Percentiles rank a stretch among this genome's conserved stretches.
These are phyloP conservation scores for Chrysopogon serrulatus DNA, from an alignment of 176 grass and related monocot species.

Conservation along the genomic window DNA sequence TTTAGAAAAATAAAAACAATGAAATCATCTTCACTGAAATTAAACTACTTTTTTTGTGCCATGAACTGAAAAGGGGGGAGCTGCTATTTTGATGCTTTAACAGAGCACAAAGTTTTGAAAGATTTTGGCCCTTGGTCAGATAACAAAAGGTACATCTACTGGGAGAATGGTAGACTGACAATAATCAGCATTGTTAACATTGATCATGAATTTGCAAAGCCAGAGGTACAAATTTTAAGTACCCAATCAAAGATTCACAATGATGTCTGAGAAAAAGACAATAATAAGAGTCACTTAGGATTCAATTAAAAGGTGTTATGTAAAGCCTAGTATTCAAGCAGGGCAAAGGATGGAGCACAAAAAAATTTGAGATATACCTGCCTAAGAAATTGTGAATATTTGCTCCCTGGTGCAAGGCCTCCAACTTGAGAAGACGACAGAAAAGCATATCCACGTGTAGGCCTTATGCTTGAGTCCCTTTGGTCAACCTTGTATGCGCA, in stretches of 20 bases:
- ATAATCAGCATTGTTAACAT: neutral
- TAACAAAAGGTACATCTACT: neutral
- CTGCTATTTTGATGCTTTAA: neutral
- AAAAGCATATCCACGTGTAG: slow-evolving; percentile 75
- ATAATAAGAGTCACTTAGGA: neutral
- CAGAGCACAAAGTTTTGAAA: neutral
- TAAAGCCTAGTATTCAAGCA: neutral
- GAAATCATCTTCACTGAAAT: neutral
- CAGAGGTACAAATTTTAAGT: neutral
- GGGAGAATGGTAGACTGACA: neutral
- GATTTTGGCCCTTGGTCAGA: neutral
- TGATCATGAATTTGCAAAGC: neutral
- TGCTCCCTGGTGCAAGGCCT: slow-evolving; percentile 63
- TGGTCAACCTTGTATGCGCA: slow-evolving; percentile 73
- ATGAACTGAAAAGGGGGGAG: neutral
- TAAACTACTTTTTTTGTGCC: neutral
- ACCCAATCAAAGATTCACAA: neutral
- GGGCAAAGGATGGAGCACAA: neutral
- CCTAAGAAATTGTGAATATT: slow-evolving; percentile 45
- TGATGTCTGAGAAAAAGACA: neutral
- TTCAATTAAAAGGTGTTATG: neutral
- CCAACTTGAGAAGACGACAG: slow-evolving; percentile 63
- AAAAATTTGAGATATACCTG: slow-evolving; percentile 51
- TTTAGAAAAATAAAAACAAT: slow-evolving; percentile 2
- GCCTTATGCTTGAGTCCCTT: slow-evolving; percentile 66